phyloP scores from a whole-genome alignment of 1,284 basidiomycete species.

The Pholiota adiposa region DNA sequence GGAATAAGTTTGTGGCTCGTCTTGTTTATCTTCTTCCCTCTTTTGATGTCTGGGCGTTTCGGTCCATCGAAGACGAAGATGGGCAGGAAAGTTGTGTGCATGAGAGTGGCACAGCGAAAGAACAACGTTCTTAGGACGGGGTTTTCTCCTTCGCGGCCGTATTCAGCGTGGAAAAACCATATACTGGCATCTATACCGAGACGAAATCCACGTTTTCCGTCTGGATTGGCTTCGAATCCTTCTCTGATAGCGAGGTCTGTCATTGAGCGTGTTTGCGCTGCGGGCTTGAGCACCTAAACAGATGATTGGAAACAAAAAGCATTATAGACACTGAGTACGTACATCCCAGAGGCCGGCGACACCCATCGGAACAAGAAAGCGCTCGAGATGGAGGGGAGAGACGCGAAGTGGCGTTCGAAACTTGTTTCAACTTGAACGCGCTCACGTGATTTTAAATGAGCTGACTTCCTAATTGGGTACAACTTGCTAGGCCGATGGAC shows the following conservation, averaged over 20 bases:
- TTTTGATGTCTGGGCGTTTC: conserved; percentile 80
- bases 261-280: conserved; percentile 63
- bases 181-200: conserved; percentile 83
- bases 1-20: conserved; percentile 63
- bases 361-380: conserved; percentile 33
- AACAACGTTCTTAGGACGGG: conserved; percentile 77
- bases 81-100: conserved; percentile 80
- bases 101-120: conserved; percentile 75
- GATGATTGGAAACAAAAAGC: neutral
- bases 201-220: conserved; percentile 64
- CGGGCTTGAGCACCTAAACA: conserved; percentile 63
- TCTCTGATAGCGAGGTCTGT: conserved; percentile 71
- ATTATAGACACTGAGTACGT: conserved; percentile 19
- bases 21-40: conserved; percentile 72
- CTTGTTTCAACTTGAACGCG: conserved; percentile 13
- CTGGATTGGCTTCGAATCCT: conserved; percentile 68
- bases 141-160: conserved; percentile 78
- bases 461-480: too few species aligned
- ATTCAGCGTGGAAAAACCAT: conserved; percentile 81
- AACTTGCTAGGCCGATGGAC: too few species aligned
- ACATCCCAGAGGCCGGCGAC: conserved; percentile 51
- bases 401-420: conserved; percentile 1
- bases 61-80: conserved; percentile 97
- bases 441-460: conserved; percentile 8
- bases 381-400: neutral